These are phyloP conservation scores for Termitomyces sp. DNA, from an alignment of 768 basidiomycete genomes.

Conservation along the genomic window DNA sequence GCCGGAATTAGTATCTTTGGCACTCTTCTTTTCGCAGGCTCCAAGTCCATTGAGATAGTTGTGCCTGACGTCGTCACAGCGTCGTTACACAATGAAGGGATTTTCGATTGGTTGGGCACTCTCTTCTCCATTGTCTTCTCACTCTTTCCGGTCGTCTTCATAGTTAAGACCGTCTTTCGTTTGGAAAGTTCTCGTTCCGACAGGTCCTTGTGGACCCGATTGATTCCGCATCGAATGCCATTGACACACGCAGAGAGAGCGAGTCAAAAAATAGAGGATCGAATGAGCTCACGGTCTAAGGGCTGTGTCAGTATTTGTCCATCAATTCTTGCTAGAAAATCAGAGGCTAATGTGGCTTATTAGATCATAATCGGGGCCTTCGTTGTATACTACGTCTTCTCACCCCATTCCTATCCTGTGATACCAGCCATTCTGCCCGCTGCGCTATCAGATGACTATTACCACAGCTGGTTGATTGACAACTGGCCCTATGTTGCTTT, in stretches of 20 bases:
- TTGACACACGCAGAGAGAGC: conserved; percentile 26
- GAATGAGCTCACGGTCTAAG: conserved; percentile 11
- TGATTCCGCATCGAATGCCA: conserved; percentile 17
- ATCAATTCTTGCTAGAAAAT: background rate
- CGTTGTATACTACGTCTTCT: conserved; percentile 3
- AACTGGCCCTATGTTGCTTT: conserved; percentile 6
- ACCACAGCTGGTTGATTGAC: conserved; percentile 3
- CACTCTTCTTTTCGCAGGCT: conserved; percentile 15
- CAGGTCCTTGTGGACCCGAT: conserved; percentile 3
- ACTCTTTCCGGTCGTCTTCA: conserved; percentile 16
- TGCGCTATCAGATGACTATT: conserved; percentile 2
- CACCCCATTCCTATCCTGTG: conserved; percentile 4
- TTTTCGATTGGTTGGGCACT: conserved; percentile 4
- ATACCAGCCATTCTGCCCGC: conserved; percentile 7
- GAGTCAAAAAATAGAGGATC: conserved; percentile 19
- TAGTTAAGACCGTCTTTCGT: conserved; percentile 22
- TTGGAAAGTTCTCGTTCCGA: conserved; percentile 18
- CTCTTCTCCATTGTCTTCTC: background rate
- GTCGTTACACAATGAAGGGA: background rate
- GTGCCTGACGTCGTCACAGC: conserved; percentile 1
- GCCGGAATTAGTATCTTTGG: conserved; percentile 25
- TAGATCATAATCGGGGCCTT: conserved; percentile 10
- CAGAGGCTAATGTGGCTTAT: background rate
- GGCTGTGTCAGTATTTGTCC: conserved; percentile 3
- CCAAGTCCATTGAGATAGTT: conserved; percentile 6